These are phyloP conservation scores for Fusarium lateritium DNA, from an alignment of 2,329 filamentous ascomycete species.

Conservation along the genomic window DNA sequence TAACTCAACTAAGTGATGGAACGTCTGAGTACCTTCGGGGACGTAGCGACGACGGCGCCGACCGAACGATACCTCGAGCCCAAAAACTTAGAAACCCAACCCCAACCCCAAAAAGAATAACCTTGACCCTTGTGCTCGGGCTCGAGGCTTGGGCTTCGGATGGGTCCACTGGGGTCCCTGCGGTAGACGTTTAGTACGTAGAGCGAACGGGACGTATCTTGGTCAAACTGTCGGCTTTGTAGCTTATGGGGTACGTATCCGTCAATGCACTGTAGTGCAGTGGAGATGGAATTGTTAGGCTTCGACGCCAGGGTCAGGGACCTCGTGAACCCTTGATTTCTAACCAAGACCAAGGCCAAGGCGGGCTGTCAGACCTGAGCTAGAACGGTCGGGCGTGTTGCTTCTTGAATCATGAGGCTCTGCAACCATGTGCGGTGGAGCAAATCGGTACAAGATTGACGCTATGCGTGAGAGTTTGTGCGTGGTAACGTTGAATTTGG, in stretches of 20 bases:
- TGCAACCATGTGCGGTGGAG: constrained; percentile 34
- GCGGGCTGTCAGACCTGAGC: constrained; percentile 28
- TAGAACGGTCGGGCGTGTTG: constrained; percentile 27
- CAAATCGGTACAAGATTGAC: constrained; percentile 16
- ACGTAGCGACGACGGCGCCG: constrained; percentile 29
- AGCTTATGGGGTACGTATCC: constrained; percentile 9
- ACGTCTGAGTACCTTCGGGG: constrained; percentile 13
- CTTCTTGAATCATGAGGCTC: constrained; percentile 48
- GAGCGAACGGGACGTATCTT: constrained; percentile 13
- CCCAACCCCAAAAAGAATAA: constrained; percentile 16
- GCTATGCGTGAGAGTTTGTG: constrained; percentile 13
- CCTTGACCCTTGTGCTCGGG: constrained; percentile 26
- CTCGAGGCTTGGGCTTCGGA: constrained; percentile 33
- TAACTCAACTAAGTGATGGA: constrained; percentile 31
- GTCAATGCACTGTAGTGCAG: constrained; percentile 5
- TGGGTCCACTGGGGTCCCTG: constrained; percentile 24
- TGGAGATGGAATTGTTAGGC: constrained; percentile 33
- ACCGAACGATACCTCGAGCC: constrained; percentile 31
- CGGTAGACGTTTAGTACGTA: constrained; percentile 6
- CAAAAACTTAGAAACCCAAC: constrained; percentile 40
- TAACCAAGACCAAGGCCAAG: constrained; percentile 18
- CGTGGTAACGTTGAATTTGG: constrained; percentile 33
- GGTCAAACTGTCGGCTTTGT: background rate
- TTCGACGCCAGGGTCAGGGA: constrained; percentile 36
- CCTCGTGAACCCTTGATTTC: constrained; percentile 34